These are phyloP conservation scores for Apiospora marii DNA, from an alignment of 2,329 filamentous ascomycete genomes.

Conservation along the genomic window DNA sequence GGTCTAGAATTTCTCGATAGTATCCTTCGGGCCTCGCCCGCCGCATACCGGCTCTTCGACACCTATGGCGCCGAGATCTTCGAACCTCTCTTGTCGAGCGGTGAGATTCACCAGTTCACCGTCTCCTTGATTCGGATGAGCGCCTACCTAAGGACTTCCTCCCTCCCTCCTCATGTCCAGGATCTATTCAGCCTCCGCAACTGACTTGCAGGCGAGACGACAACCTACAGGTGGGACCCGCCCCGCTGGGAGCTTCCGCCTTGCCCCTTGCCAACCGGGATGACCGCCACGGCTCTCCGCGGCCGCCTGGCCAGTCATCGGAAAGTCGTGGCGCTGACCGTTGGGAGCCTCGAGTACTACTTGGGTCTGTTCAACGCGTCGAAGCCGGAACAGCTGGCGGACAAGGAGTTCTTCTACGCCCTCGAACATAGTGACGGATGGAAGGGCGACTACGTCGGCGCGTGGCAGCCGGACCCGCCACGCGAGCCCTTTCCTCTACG, in stretches of 20 bases:
- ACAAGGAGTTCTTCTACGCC: background rate
- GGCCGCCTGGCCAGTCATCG: background rate
- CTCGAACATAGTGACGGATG: background rate
- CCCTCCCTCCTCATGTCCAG: conserved; percentile 4
- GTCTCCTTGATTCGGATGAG: background rate
- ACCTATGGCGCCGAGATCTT: background rate
- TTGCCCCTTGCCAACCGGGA: background rate
- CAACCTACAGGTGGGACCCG: background rate
- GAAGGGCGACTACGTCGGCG: background rate
- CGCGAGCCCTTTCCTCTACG: background rate
- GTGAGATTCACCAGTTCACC: background rate
- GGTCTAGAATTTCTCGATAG: background rate
- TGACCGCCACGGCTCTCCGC: background rate
- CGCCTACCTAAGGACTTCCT: background rate
- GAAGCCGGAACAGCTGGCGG: conserved; percentile 1
- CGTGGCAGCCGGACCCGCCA: background rate
- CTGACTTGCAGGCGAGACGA: background rate
- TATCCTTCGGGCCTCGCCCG: background rate
- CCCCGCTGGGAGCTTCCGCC: background rate
- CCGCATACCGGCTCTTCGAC: background rate
- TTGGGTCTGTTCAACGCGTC: background rate
- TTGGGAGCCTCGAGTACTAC: background rate
- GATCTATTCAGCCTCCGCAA: background rate
- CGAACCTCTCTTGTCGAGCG: background rate
- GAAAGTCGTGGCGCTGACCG: background rate